phyloP scores from a whole-genome alignment of 257 asterid species.

The Petrea volubilis region DNA sequence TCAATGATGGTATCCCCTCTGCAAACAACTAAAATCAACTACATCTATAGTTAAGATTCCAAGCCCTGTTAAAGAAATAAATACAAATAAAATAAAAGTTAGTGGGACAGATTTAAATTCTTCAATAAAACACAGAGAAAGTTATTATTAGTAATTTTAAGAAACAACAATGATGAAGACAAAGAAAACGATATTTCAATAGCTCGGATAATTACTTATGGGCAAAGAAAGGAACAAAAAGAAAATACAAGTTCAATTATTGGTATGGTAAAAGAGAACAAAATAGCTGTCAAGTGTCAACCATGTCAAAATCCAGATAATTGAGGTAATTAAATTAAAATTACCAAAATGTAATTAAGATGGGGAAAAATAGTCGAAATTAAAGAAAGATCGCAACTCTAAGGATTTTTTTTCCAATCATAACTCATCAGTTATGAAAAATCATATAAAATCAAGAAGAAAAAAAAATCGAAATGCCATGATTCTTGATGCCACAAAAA shows the following conservation, averaged over 20 bases:
- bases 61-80: background rate
- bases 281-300: constrained; percentile 29
- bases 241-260: constrained; percentile 21
- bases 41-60: background rate
- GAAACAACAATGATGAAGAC: constrained; percentile 23
- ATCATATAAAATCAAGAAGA: background rate
- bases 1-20: background rate
- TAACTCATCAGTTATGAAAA: background rate
- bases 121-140: background rate
- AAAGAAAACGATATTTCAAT: constrained; percentile 1
- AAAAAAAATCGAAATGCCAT: background rate
- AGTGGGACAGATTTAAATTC: constrained; percentile 2
- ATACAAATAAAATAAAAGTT: background rate
- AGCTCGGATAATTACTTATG: constrained; percentile 18
- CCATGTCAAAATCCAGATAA: background rate
- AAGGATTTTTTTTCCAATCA: background rate
- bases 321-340: background rate
- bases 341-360: constrained; percentile 14
- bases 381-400: background rate
- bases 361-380: background rate
- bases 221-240: constrained; percentile 21
- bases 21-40: background rate
- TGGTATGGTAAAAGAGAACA: constrained; percentile 21
- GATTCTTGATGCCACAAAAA: background rate
- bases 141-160: background rate